Base-by-base conservation (phyloP, 768 basidiomycete genomes). In the Ramaria sp. region DNA sequence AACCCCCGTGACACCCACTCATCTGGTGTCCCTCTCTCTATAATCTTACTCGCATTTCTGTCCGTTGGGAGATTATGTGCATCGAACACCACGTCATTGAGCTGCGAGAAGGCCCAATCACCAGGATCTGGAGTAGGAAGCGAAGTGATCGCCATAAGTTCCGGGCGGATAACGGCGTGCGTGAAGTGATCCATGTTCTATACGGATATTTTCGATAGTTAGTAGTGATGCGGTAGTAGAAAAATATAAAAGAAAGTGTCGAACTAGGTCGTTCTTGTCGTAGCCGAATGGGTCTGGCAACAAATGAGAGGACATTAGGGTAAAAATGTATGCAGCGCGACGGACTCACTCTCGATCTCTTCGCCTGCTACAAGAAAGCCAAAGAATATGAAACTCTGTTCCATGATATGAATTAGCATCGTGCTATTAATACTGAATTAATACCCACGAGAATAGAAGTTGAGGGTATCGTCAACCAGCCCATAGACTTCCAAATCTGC, bases 311-410 rank as follows among this genome's bases (percentile, higher is more conserved):
- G 42, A 5, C 20, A 25, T 20, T 41, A 39, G 25, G 45, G 34
- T 42, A 32, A 16, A 41, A 22, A 50, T 27, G 48, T 48, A 49
- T 37, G 50, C 24, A 37, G 50, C 20, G 50, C 36, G 47, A 27
- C 45, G 32, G 22, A 69, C 79, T 61, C 57, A 83, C 82, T 83
- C 66, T 85, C 82, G 54, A 85, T 85, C 66, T 85, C 83, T 65
- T 85, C 82, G 42, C 83, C 83, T 27, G 82, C 82, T 47, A 81
- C 81, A 56, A 86, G 64, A 69, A 85, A 85, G 7, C 83, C 83
- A 62, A 83, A 84, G 71, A 83, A 85, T 55, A 83, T 72, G 64
- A 85, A 85, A 60, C 73, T 73, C 77, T 83, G 61, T 15, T 28
- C 39, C 18, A 30, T 20, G 39, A 34, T 28, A 25, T 34, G 32